Conservation (phyloP, 177 flowering plant genomes). For the Vitis hybrid region DNA sequence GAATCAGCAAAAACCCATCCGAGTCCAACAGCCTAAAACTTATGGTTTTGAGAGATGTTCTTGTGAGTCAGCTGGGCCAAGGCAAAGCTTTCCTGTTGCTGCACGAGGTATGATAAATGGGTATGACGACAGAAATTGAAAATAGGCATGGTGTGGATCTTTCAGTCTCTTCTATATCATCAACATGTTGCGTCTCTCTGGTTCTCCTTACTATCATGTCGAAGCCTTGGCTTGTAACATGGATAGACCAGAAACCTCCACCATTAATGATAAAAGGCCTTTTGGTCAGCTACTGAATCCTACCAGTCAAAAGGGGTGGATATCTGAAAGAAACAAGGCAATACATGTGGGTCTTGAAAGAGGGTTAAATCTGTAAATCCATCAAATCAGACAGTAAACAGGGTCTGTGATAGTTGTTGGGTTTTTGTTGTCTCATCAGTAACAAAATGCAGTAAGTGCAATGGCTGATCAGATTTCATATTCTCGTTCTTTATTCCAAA, state of each 20-base stretch:
- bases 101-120: too few relatives aligned
- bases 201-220: too few relatives aligned
- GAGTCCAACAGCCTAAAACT: constrained; percentile 96
- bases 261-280: constrained; percentile 2
- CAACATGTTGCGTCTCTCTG: too few relatives aligned
- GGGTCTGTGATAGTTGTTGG: constrained; percentile 3
- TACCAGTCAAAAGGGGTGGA: constrained; percentile 26
- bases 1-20: constrained; percentile 99
- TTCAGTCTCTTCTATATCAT: too few relatives aligned
- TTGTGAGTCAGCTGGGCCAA: constrained; percentile 94
- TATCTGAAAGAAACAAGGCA: constrained; percentile 36
- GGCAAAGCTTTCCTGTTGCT: constrained; percentile 40
- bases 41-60: constrained; percentile 96
- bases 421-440: neutral
- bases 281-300: constrained; percentile 17
- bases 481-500: too few relatives aligned
- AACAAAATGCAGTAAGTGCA: too few relatives aligned
- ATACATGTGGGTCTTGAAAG: constrained; percentile 32
- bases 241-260: too few relatives aligned
- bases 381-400: constrained; percentile 26
- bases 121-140: too few relatives aligned
- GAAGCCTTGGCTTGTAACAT: too few relatives aligned
- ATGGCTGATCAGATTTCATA: too few relatives aligned
- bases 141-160: too few relatives aligned
- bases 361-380: constrained; percentile 46